Base-by-base conservation (phyloP, 768 basidiomycete species). In the Mycena olivaceomarginata region DNA sequence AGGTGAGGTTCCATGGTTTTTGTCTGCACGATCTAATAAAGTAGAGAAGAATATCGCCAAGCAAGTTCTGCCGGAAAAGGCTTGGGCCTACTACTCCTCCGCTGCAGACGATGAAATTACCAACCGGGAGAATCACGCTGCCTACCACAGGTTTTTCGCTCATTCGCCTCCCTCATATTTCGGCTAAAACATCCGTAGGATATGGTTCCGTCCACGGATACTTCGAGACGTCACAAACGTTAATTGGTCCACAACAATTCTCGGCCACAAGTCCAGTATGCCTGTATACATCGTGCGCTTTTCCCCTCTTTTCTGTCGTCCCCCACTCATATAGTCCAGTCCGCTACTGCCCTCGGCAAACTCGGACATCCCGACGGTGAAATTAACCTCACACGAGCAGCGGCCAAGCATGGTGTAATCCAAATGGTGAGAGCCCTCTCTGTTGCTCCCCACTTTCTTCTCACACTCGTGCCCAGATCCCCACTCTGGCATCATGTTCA, bases 61-160 rank as follows among this genome's bases (percentile, higher is more conserved):
- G 84, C 88, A 88, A 80, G 94, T 96, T 13, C 93, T 99, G 89
- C 86, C 93, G 2, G 93, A 94, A 45, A 96, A 96, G 83, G 96
- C 96, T 0, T 99, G 98, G 98, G 98, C 97, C 7, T 98, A 98
- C 84, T 98, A 99, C 82, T 97, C 95, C 0, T 97, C 96, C n/a
- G 98, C 97, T 20, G 94, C 98, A 9, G 98, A 99, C 83, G 98
- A 99, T 80, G 97, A 98, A 85, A 96, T 97, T 60, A 97, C 97
- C 41, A 88, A 91, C 75, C 90, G 97, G 65, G 97, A 98, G 85
- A 98, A 98, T 81, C 96, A 96, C 77, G 90, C 93, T 67, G 98
- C 97, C 2, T 99, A 94, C 82, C 98, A 99, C 80, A 91, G 98
- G 96, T 94, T 75, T 67, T 76, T 64, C 5, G 13, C 37, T 80